A percentile compares a stretch with the other conserved stretches of the same genome.
Evolutionary conservation across 257 asterid genomes (phyloP).

Genomic region (Leonotis leonurus): DNA sequence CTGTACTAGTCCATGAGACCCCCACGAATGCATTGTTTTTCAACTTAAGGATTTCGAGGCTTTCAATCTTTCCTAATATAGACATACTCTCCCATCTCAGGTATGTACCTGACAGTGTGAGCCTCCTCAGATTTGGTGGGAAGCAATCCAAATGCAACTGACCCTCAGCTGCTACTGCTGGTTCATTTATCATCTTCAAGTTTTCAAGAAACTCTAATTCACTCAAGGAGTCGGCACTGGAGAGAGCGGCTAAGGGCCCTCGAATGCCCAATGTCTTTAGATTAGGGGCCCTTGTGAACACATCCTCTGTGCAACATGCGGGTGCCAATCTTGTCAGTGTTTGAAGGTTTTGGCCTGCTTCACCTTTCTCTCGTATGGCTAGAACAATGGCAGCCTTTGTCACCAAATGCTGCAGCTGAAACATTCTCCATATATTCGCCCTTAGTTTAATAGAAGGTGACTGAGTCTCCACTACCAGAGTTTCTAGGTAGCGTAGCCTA

Average conservation of each 20-base stretch:
- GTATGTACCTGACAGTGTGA: background rate
- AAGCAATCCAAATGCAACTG: background rate
- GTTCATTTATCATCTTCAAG: background rate
- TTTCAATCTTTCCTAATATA: background rate
- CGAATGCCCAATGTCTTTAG: background rate
- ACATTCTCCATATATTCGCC: background rate
- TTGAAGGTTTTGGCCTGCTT: background rate
- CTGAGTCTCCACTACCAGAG: background rate
- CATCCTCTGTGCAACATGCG: background rate
- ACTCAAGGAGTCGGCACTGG: background rate
- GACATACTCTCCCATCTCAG: background rate
- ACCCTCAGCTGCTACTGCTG: background rate
- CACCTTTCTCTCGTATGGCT: background rate
- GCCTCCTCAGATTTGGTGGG: background rate
- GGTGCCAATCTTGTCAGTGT: background rate
- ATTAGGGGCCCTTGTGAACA: background rate
- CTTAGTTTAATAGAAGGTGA: background rate
- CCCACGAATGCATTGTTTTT: background rate
- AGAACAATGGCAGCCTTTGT: background rate
- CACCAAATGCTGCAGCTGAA: background rate
- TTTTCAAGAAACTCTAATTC: background rate
- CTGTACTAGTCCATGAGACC: background rate
- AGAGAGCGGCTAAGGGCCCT: background rate
- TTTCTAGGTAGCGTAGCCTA: background rate
- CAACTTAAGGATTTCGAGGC: background rate